phyloP scores from a whole-genome alignment of 192 early-diverging fungal species.

The Geranomyces variabilis region DNA sequence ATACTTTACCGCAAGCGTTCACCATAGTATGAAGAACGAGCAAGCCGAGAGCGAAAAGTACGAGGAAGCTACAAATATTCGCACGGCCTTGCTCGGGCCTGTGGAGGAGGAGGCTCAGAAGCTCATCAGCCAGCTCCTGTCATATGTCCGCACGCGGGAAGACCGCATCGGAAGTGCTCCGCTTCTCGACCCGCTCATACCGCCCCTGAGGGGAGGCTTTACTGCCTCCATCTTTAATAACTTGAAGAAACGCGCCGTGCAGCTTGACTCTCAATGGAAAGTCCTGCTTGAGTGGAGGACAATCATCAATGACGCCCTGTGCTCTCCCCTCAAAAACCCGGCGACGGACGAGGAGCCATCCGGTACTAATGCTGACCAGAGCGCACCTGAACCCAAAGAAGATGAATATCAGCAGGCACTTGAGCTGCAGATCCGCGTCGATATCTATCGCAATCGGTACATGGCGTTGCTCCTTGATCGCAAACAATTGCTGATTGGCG shows the following conservation, averaged over 20 bases:
- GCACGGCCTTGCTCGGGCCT: slow-evolving; percentile 26
- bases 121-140: slow-evolving; percentile 12
- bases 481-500: slow-evolving; percentile 39
- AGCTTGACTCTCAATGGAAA: slow-evolving; percentile 32
- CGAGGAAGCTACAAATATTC: slow-evolving; percentile 37
- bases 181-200: neutral
- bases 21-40: slow-evolving; percentile 53
- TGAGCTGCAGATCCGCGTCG: neutral
- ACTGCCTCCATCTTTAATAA: neutral
- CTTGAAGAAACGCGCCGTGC: neutral
- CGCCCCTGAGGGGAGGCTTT: neutral
- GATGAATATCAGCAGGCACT: slow-evolving; percentile 32
- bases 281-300: slow-evolving; percentile 30
- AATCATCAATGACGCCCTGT: slow-evolving; percentile 27
- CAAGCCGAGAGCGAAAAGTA: slow-evolving; percentile 49
- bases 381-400: neutral
- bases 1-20: slow-evolving; percentile 63
- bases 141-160: neutral
- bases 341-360: neutral
- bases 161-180: neutral
- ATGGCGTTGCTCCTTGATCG: slow-evolving; percentile 34
- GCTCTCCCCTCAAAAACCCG: neutral
- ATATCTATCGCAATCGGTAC: slow-evolving; percentile 33
- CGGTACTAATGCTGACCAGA: too few relatives aligned
- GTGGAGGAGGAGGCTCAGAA: slow-evolving; percentile 12